Conservation (phyloP, 202 grass and related monocot genomes). For the Carex arenaria region DNA sequence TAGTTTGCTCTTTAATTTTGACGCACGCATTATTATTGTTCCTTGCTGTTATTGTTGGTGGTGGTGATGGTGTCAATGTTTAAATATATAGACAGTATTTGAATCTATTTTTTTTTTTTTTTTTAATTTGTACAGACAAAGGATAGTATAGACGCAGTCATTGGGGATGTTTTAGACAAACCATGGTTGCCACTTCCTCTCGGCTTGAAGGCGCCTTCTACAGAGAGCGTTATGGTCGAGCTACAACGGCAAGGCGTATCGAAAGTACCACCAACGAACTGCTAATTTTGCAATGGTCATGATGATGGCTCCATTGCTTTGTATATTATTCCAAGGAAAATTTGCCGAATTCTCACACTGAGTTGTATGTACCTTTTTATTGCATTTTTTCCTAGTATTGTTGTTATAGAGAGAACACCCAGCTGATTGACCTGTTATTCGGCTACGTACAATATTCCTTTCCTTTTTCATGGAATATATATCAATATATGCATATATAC, state of each 20-base stretch:
- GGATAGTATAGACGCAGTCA: slow-evolving; percentile 66
- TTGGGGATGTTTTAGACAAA: slow-evolving; percentile 72
- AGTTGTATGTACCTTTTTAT: slow-evolving; percentile 20
- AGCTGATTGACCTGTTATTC: neutral
- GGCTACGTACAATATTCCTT: neutral
- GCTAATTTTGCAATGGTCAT: slow-evolving; percentile 7
- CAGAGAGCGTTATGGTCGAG: slow-evolving; percentile 68
- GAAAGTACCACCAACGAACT: slow-evolving; percentile 43
- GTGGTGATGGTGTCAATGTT: neutral
- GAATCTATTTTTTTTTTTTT: neutral
- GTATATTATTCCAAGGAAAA: slow-evolving; percentile 1
- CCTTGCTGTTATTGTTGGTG: neutral
- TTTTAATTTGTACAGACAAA: slow-evolving; percentile 35
- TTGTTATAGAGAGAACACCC: slow-evolving; percentile 9
- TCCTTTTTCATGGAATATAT: neutral
- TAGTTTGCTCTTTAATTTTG: neutral
- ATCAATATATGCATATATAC: neutral
- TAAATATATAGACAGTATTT: neutral
- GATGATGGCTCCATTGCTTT: neutral
- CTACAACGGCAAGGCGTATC: slow-evolving; percentile 62
- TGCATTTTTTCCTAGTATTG: neutral
- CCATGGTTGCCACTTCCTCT: slow-evolving; percentile 86
- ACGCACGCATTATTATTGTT: neutral
- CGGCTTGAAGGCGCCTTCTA: slow-evolving; percentile 72
- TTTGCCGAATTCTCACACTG: neutral